Evolutionary conservation across 2,329 filamentous ascomycete genomes (phyloP).

Genomic region (Aspergillus hiratsukae): DNA sequence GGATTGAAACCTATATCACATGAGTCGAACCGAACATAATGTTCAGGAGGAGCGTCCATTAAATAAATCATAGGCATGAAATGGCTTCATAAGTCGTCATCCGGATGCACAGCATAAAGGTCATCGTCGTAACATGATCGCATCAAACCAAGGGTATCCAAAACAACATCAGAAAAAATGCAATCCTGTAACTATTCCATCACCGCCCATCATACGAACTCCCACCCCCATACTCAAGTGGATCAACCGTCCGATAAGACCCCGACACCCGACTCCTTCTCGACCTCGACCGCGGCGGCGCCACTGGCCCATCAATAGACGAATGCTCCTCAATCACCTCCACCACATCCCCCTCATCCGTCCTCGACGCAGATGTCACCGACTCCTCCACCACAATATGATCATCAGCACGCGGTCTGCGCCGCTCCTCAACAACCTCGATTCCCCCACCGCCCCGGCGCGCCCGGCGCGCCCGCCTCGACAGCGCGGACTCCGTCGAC

Average conservation of each 20-base stretch:
- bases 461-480: conserved; percentile 9
- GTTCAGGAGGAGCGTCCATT: no score
- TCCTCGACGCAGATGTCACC: conserved; percentile 19
- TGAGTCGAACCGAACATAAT: no score
- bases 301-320: conserved; percentile 17
- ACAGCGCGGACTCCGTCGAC: conserved; percentile 18
- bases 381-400: conserved; percentile 32
- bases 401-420: conserved; percentile 18
- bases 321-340: conserved; percentile 57
- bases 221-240: conserved; percentile 36
- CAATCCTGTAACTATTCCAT: neutral
- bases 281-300: conserved; percentile 29
- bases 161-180: neutral
- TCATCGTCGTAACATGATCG: neutral
- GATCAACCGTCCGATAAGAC: conserved; percentile 49
- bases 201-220: conserved; percentile 5
- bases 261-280: conserved; percentile 36
- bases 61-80: neutral
- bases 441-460: neutral
- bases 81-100: neutral
- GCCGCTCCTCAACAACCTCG: conserved; percentile 33
- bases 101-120: neutral
- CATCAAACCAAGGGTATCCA: neutral
- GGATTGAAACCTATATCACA: neutral
- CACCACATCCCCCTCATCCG: conserved; percentile 44